Base-by-base conservation (phyloP, 1,284 basidiomycete genomes). In the Leccinum griseonigrum region DNA sequence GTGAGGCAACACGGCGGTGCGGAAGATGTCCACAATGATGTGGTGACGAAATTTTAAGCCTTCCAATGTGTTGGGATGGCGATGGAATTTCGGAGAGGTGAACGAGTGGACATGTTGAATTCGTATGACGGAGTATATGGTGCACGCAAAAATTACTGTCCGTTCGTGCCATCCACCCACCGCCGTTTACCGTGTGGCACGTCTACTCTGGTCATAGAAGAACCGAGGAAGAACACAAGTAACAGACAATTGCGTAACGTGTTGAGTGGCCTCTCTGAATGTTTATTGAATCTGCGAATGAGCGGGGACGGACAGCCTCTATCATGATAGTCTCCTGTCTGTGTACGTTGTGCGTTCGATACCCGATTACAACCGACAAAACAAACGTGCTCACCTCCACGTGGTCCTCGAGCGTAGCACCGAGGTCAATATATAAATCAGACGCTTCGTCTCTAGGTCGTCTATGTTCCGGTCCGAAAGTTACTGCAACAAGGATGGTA, bases 281-380 rank as follows among this genome's bases (percentile, higher is more conserved):
- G 97, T 71, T 98, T 94, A 72, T 99, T 99, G 79, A 99, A 99
- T 69, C 96, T 91, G 50, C 97, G 85, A 69, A 99, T 98, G 36
- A 99, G 83, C 0, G 97, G 97, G 46, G 92, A 67, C 90, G 86
- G 6, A 97, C 97, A 4, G 96, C 88, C 71, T 95, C 92, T 97
- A 99, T 99, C 0, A 97, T 98, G 53, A 93, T 77, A 71, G 67
- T 95, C 97, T 4, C 94, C 92, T 2, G 90, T 90, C 91, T 95
- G 63, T n/a, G 4, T 1, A 13, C 16, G 22, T 18, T 7, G 8
- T 5, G 9, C 10, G 16, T 31, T n/a, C 14, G 16, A 52, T 16
- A 52, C 14, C 26, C 13, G 26, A 51, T 26, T 26, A 51, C 10
- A n/a, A 28, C 26, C 3, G 18, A 48, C 22, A 51, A 28, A 51